Conservation (phyloP, 805 yeast genomes). For the Huiozyma sinensis region DNA sequence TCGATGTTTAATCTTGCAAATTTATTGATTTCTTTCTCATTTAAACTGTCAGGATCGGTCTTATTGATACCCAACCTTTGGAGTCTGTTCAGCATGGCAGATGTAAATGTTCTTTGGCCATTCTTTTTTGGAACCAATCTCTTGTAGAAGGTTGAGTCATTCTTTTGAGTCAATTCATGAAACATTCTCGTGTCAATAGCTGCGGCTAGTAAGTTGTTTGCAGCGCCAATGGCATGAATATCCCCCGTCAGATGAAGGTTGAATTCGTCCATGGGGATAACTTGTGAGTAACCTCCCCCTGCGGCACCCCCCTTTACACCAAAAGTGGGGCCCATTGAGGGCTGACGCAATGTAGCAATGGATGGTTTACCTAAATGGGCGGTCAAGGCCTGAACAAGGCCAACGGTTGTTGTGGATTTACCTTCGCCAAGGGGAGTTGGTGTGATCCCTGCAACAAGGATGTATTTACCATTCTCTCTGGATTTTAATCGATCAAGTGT, state of each 20-base stretch:
- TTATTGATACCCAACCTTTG: constrained; percentile 71
- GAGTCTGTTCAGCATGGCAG: constrained; percentile 67
- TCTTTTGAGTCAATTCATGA: constrained; percentile 80
- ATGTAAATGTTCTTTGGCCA: constrained; percentile 69
- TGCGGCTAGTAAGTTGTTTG: constrained; percentile 88
- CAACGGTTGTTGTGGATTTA: constrained; percentile 91
- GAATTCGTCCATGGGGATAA: constrained; percentile 97
- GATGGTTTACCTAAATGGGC: constrained; percentile 77
- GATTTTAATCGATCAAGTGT: constrained; percentile 56
- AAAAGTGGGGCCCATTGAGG: constrained; percentile 97
- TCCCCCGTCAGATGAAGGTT: constrained; percentile 97
- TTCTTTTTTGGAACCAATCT: constrained; percentile 80
- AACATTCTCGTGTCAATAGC: constrained; percentile 96
- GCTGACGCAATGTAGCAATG: constrained; percentile 93
- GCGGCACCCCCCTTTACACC: constrained; percentile 99
- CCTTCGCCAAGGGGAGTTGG: constrained; percentile 99
- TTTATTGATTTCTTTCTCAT: constrained; percentile 57
- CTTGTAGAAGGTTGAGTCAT: constrained; percentile 66
- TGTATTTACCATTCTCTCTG: constrained; percentile 68
- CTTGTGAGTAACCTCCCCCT: constrained; percentile 97
- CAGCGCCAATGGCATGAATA: constrained; percentile 91
- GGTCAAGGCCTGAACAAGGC: constrained; percentile 92
- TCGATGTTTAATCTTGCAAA: constrained; percentile 84
- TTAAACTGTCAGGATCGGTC: constrained; percentile 70
- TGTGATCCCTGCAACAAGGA: constrained; percentile 92